These are phyloP conservation scores for Cruciata laevipes DNA, from an alignment of 257 asterid species.

Conservation along the genomic window DNA sequence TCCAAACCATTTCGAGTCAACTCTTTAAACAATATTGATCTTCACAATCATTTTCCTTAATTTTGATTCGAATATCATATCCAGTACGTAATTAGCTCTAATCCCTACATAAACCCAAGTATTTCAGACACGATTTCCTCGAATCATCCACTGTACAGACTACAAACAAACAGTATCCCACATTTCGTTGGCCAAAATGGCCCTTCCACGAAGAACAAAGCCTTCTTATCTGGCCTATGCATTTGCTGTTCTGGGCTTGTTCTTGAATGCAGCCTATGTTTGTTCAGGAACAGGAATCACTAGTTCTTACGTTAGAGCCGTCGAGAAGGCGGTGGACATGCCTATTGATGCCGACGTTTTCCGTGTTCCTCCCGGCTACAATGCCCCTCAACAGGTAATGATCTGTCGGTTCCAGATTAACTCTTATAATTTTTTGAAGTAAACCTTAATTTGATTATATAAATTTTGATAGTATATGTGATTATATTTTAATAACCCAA, in stretches of 20 bases:
- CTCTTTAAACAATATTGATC: background rate
- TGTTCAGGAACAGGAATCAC: constrained; percentile 53
- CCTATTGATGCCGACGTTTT: constrained; percentile 80
- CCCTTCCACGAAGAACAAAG: constrained; percentile 7
- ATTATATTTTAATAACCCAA: too few relatives aligned
- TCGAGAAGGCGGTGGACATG: constrained; percentile 54
- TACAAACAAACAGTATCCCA: background rate
- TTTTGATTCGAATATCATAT: background rate
- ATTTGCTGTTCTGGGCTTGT: constrained; percentile 27
- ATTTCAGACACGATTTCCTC: background rate
- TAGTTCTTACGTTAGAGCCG: constrained; percentile 54
- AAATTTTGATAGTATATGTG: too few relatives aligned
- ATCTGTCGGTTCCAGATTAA: background rate
- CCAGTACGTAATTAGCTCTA: background rate
- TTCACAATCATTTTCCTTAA: background rate
- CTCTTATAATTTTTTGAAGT: too few relatives aligned
- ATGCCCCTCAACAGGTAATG: constrained; percentile 84
- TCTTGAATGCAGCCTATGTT: constrained; percentile 37
- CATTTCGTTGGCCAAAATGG: constrained; percentile 20
- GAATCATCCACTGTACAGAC: background rate
- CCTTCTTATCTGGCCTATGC: constrained; percentile 15
- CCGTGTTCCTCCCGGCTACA: constrained; percentile 66
- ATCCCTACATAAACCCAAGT: background rate
- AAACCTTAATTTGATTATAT: too few relatives aligned
- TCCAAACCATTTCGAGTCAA: background rate